Evolutionary conservation across 352 stramenopile species (phyloP), one percentile per base, ranked within the genome.

Genomic region (Nothophytophthora sp.): DNA sequence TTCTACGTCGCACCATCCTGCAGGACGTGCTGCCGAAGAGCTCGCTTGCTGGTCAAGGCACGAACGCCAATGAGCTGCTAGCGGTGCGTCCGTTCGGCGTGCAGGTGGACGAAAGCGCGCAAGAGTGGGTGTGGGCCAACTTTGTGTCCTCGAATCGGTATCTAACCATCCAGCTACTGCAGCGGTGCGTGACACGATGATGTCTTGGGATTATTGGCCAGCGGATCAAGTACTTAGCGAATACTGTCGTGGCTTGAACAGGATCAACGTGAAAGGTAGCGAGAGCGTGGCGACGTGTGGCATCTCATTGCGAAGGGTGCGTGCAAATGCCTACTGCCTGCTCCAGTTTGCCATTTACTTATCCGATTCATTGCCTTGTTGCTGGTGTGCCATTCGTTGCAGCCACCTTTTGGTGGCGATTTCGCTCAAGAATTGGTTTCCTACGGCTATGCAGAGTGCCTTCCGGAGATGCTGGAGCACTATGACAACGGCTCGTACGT

Each of bases 41-140:
- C 44, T 50, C 60, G 25, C 43, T 32, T 11, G 61, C 56, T 24
- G 40, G 32, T 40, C 5, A 29, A 5, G 32, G 43, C 30, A 58
- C 47, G 19, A 57, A 60, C n/a, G 18, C 40, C 28, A 55, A n/a
- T 5, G 52, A 68, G n/a, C 34, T 91, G 38, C 55, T 94, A 7
- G 78, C 79, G 1, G 64, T 94, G 37, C 69, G 84, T 13, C 71
- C 66, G 3, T 92, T 92, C 43, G 84, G 84, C 1, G 67, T 92
- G 1, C 73, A 89, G 50, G 74, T 94, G 15, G 79, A 92, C 44
- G 69, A 92, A 49, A 76, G 48, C 45, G 71, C 83, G 3, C 56
- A 90, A 10, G 75, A 84, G 30, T 92, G 77, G 75, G 34, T 92
- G 6, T 84, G 61, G 55, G 58, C 70, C 10, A 92, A 88, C 39